phyloP scores from a whole-genome alignment of 2,329 filamentous ascomycete species.

The Trichoderma cornu-damae region DNA sequence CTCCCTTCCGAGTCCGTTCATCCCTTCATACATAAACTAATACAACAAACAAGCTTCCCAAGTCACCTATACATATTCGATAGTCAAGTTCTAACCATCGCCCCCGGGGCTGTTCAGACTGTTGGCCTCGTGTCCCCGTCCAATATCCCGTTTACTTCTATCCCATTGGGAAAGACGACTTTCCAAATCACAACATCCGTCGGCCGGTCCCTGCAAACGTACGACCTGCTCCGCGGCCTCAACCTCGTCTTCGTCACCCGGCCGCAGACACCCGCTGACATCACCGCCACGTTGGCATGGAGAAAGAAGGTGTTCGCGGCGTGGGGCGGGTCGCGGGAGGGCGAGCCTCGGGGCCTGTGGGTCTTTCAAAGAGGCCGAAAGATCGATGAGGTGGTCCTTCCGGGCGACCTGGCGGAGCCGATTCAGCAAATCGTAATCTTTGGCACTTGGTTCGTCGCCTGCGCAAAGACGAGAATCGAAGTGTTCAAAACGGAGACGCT shows the following conservation, averaged over 20 bases:
- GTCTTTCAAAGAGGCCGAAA: conserved; percentile 88
- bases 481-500: conserved; percentile 81
- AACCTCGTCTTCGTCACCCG: conserved; percentile 91
- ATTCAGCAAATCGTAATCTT: conserved; percentile 76
- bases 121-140: conserved; percentile 92
- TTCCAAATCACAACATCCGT: conserved; percentile 97
- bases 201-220: conserved; percentile 85
- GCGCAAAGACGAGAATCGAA: conserved; percentile 69
- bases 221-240: conserved; percentile 84
- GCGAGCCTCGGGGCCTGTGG: conserved; percentile 68
- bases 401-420: conserved; percentile 60
- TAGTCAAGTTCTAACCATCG: conserved; percentile 3
- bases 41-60: no score
- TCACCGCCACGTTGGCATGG: conserved; percentile 84
- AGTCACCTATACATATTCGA: neutral
- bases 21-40: neutral
- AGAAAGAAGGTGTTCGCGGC: conserved; percentile 84
- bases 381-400: conserved; percentile 66
- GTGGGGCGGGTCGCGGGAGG: conserved; percentile 62
- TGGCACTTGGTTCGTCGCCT: conserved; percentile 85
- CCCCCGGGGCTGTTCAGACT: conserved; percentile 63
- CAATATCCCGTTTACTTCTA: conserved; percentile 78
- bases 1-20: conserved; percentile 75
- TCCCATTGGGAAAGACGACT: conserved; percentile 85
- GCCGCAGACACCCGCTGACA: conserved; percentile 78